These are phyloP conservation scores for Staphylotrichum longicolle DNA, from an alignment of 495 filamentous ascomycete species.

Conservation along the genomic window DNA sequence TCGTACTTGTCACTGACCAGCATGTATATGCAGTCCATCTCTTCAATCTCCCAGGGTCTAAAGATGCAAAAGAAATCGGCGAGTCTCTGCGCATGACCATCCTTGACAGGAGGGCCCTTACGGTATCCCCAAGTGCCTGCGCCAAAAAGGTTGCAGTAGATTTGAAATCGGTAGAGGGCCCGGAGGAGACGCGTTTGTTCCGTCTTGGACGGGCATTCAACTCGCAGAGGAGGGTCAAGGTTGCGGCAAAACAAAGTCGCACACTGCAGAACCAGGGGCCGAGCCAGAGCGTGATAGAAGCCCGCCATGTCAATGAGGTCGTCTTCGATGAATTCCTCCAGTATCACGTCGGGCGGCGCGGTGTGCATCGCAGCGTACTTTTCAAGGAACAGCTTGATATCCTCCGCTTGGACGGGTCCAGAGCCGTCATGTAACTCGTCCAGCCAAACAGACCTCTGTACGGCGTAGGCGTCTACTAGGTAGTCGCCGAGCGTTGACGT, in stretches of 20 bases:
- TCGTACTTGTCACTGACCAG: background rate
- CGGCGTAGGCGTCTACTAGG: slow-evolving; percentile 24
- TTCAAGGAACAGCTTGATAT: slow-evolving; percentile 11
- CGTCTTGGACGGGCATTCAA: slow-evolving; percentile 19
- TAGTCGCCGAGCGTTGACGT: slow-evolving; percentile 19
- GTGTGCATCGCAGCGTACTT: slow-evolving; percentile 12
- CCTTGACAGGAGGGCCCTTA: no score
- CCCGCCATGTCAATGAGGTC: slow-evolving; percentile 18
- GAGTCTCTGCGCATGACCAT: background rate
- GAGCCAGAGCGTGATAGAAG: slow-evolving; percentile 29
- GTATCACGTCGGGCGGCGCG: slow-evolving; percentile 1
- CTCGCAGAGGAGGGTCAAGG: background rate
- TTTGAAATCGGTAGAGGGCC: slow-evolving; percentile 34
- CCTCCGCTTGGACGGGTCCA: background rate
- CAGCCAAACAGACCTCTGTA: slow-evolving; percentile 7
- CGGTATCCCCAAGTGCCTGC: background rate
- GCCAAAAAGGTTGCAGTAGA: slow-evolving; percentile 33
- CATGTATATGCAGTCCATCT: background rate
- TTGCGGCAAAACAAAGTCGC: slow-evolving; percentile 15
- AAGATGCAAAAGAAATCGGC: background rate
- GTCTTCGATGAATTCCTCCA: slow-evolving; percentile 5
- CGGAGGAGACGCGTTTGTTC: slow-evolving; percentile 29
- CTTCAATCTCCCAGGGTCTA: slow-evolving; percentile 27
- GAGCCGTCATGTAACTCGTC: background rate
- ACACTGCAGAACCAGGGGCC: slow-evolving; percentile 24